phyloP scores from a whole-genome alignment of 164 flowering plant genomes.

The Vitis amurensis region DNA sequence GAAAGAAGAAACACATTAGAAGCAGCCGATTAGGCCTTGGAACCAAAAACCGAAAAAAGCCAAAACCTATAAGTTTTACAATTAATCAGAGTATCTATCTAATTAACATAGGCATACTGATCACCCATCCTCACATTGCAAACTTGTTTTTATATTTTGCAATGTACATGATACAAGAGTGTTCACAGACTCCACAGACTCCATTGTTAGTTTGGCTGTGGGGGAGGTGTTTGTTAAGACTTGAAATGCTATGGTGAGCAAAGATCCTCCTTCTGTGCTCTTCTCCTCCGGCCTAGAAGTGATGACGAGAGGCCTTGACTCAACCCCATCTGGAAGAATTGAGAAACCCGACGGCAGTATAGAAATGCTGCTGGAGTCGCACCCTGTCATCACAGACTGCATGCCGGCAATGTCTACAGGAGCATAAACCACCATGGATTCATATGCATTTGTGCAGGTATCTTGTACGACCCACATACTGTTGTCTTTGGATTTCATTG shows the following conservation, averaged over 20 bases:
- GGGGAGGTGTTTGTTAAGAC: constrained; percentile 63
- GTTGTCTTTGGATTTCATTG: constrained; percentile 62
- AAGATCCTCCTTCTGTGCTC: constrained; percentile 74
- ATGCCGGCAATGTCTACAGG: constrained; percentile 66
- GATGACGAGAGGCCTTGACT: constrained; percentile 76
- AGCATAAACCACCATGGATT: constrained; percentile 82
- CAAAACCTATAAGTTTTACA: constrained; percentile 21
- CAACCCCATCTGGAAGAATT: constrained; percentile 83
- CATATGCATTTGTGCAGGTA: constrained; percentile 73
- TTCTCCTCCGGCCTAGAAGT: constrained; percentile 74
- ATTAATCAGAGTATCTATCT: constrained; percentile 17
- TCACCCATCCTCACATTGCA: constrained; percentile 85
- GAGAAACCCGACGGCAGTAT: constrained; percentile 89
- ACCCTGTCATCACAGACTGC: constrained; percentile 88
- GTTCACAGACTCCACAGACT: constrained; percentile 75
- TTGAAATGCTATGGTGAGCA: constrained; percentile 86
- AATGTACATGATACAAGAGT: constrained; percentile 74
- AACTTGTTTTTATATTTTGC: constrained; percentile 69
- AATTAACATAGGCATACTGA: neutral
- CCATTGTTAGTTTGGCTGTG: constrained; percentile 61
- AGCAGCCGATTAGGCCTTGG: neutral
- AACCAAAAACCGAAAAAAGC: neutral
- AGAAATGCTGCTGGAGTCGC: constrained; percentile 76
- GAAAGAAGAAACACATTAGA: constrained; percentile 4
- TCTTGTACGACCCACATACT: constrained; percentile 85